Evolutionary conservation across 805 yeast species (phyloP), one percentile per base, ranked within the genome.

Genomic region (Candida vaughaniae): DNA sequence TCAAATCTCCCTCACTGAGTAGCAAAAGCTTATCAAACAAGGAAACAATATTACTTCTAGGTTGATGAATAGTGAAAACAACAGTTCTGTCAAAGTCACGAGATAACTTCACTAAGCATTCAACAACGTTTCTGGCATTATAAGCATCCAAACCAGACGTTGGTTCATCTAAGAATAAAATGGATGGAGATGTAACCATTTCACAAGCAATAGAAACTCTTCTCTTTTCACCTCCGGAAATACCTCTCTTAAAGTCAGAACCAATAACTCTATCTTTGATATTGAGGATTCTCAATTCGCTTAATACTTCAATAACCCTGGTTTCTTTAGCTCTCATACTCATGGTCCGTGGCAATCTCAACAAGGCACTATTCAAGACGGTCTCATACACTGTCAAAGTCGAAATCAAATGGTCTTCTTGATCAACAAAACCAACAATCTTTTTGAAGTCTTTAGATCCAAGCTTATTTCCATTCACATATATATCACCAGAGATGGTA

Each of bases 351-450:
- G 99, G 99, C 38, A 93, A 71, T 47, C 98, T 74, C 39, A 93
- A 67, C 36, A 91, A 63, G 0, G 99, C 98, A 66, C 95, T 84
- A 55, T 89, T 89, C 45, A 90, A 68, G 20, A 93, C 95, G 0
- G 98, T 91, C 63, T 93, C 99, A 55, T 85, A 93, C 3, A 93
- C 99, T 0, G 99, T 91, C 41, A 91, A 69, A 0, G 99, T 93
- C 3, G 98, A 95, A 42, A 93, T 74, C 38, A 93, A 67, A 46
- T 78, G 83, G 56, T 90, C 96, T 51, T 93, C 96, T 61, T 93
- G 99, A 59, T 93, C 97, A 6, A 93, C 99, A 70, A 89, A 93
- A 0, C 98, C 99, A 39, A 85, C 78, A 4, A 87, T 74, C 49
- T 80, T 80, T 41, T 76, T 73, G 56, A 77, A 82, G 27, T 78